phyloP scores from a whole-genome alignment of 2,329 filamentous ascomycete genomes.

The Sarocladiaceae sp. region DNA sequence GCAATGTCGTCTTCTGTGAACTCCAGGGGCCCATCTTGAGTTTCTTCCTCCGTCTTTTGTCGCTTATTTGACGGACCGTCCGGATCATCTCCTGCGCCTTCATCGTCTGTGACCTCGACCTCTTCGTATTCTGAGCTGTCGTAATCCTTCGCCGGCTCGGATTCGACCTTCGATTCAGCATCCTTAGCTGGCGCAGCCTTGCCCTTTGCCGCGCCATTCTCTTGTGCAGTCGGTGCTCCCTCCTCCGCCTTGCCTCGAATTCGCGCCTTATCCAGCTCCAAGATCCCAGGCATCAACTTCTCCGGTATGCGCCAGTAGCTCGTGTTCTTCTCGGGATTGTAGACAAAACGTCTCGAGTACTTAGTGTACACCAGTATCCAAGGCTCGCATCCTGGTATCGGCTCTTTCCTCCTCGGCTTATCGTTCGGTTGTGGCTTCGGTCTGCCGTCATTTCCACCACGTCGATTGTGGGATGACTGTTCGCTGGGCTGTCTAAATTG shows the following conservation, averaged over 20 bases:
- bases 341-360: constrained; percentile 81
- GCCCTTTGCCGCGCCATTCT: constrained; percentile 5
- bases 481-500: constrained; percentile 40
- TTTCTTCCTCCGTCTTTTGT: constrained; percentile 48
- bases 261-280: constrained; percentile 67
- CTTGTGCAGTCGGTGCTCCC: constrained; percentile 30
- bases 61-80: constrained; percentile 43
- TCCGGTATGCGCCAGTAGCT: constrained; percentile 96
- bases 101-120: constrained; percentile 55
- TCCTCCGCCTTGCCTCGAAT: constrained; percentile 45
- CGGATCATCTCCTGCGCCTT: constrained; percentile 38
- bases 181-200: not conserved
- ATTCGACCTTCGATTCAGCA: not conserved
- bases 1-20: constrained; percentile 95
- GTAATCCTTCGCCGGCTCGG: constrained; percentile 24
- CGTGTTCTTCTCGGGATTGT: constrained; percentile 79
- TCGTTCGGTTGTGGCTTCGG: constrained; percentile 68
- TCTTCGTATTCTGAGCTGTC: constrained; percentile 74
- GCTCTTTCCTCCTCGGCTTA: constrained; percentile 72
- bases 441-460: constrained; percentile 49
- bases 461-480: constrained; percentile 32
- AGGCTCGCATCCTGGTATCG: constrained; percentile 76
- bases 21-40: constrained; percentile 59
- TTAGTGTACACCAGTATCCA: constrained; percentile 96
- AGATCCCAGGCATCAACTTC: constrained; percentile 74